Base-by-base conservation (phyloP, 2,329 filamentous ascomycete genomes). In the Alternaria viburni region DNA sequence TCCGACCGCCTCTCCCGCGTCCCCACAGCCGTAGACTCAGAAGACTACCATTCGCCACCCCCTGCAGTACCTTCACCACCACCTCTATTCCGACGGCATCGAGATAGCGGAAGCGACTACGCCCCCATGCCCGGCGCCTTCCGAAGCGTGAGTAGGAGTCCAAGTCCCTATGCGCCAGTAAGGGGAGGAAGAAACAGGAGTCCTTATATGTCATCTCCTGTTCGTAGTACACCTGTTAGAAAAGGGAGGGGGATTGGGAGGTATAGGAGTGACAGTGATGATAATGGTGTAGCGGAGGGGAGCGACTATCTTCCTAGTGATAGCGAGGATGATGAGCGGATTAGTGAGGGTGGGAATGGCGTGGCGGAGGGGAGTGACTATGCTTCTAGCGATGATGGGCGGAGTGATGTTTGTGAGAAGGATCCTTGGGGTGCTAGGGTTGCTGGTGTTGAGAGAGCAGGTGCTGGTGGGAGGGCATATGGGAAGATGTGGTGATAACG, bases 281-380 rank as follows among this genome's bases (percentile, higher is more conserved):
- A 56, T 25, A 52, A 63, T 11, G 61, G 57, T 10, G 25, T 59
- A 55, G 49, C 49, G 11, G 49, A 59, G 25, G 57, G 57, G 23
- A 45, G 41, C 10, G 57, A 59, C 13, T 59, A 59, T 17, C 49
- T 54, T 7, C 43, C 49, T 6, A 47, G 41, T 11, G 50, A 59
- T 21, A 59, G 47, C 12, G 57, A 59, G n/a, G n/a, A 43, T 21
- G 57, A 52, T 11, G 45, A 26, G 11, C 36, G 25, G 10, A 59
- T 52, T 17, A 52, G 49, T 25, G 30, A 15, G 8, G 49, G 12
- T 19, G 49, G 13, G 3, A 41, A 55, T 19, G 52, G 44, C 2
- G 23, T 47, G 3, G 57, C 21, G 0, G 57, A 56, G 12, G 50
- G 50, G 6, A 55, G 45, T 46, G 57, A 61, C 17, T 49, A 57